Evolutionary conservation across 164 flowering plant genomes (phyloP).

Genomic region (Taxillus chinensis): DNA sequence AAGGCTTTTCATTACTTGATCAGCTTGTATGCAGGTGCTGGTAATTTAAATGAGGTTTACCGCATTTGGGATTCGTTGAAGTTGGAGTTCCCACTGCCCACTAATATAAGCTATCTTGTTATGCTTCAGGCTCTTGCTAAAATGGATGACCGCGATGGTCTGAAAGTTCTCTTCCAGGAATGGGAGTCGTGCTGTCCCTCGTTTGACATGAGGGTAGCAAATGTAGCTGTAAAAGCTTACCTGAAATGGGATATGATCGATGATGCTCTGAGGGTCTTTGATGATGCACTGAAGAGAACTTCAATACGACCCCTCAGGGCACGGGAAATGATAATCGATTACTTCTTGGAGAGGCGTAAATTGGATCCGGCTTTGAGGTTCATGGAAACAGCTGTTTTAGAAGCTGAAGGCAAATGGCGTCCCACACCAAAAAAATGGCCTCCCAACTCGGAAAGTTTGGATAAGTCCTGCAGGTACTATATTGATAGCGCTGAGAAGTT

Average conservation of each 20-base stretch:
- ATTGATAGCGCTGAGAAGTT: slow-evolving; percentile 17
- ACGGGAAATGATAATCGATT: slow-evolving; percentile 16
- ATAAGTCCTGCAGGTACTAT: slow-evolving; percentile 16
- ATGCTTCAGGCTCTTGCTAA: slow-evolving; percentile 26
- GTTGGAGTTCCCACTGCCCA: slow-evolving; percentile 13
- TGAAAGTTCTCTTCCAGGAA: slow-evolving; percentile 23
- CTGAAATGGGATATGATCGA: slow-evolving; percentile 21
- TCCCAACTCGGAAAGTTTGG: slow-evolving; percentile 12
- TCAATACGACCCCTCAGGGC: slow-evolving; percentile 14
- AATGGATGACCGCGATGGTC: slow-evolving; percentile 21
- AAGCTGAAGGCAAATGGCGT: slow-evolving; percentile 2
- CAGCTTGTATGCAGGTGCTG: slow-evolving; percentile 18
- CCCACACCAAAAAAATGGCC: slow-evolving; percentile 6
- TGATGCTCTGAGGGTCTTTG: slow-evolving; percentile 20
- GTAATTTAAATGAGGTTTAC: slow-evolving; percentile 19
- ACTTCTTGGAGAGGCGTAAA: slow-evolving; percentile 16
- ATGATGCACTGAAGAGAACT: slow-evolving; percentile 10
- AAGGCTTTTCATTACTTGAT: slow-evolving; percentile 18
- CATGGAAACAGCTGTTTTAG: slow-evolving; percentile 17
- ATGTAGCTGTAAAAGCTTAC: slow-evolving; percentile 23
- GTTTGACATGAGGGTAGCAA: slow-evolving; percentile 27
- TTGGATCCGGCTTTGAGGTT: slow-evolving; percentile 22
- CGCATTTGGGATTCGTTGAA: slow-evolving; percentile 31
- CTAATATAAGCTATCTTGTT: slow-evolving; percentile 23
- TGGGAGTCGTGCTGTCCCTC: slow-evolving; percentile 24